Percentiles rank a stretch among this genome's conserved stretches.
These are phyloP conservation scores for Acrocalymma vagum DNA, from an alignment of 2,329 filamentous ascomycete species.

Conservation along the genomic window DNA sequence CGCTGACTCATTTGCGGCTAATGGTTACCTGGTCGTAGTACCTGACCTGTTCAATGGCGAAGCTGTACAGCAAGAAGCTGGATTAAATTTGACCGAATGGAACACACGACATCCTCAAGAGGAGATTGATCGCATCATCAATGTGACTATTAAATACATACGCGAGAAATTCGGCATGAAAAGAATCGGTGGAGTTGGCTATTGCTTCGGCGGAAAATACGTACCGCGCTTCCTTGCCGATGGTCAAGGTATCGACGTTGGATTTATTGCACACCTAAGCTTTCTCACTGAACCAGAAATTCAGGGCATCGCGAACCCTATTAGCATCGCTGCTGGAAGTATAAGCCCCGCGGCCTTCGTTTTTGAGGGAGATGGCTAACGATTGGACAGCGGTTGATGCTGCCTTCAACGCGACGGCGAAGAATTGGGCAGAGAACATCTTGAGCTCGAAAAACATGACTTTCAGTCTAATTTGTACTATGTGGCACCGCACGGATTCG, in stretches of 20 bases:
- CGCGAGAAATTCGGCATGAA: conserved; percentile 63
- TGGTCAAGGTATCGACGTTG: conserved; percentile 65
- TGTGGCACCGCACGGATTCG: conserved; percentile 45
- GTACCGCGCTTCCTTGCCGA: conserved; percentile 68
- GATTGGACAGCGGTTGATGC: conserved; percentile 26
- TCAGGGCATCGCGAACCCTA: conserved; percentile 67
- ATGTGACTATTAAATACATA: conserved; percentile 64
- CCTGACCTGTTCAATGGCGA: conserved; percentile 47
- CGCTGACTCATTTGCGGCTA: conserved; percentile 42
- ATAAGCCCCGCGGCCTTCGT: conserved; percentile 8
- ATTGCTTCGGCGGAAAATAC: conserved; percentile 82
- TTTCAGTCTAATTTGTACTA: conserved; percentile 43
- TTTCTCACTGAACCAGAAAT: conserved; percentile 74
- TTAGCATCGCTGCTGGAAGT: conserved; percentile 70
- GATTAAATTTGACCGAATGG: conserved; percentile 67
- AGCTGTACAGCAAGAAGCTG: conserved; percentile 62
- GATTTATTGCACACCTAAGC: conserved; percentile 76
- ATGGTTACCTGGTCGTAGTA: conserved; percentile 44
- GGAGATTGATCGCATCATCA: conserved; percentile 58
- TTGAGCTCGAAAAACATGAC: conserved; percentile 36
- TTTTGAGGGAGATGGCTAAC: conserved; percentile 19
- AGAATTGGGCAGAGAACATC: conserved; percentile 30
- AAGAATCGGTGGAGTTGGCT: conserved; percentile 71
- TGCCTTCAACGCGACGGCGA: conserved; percentile 25
- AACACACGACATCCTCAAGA: conserved; percentile 53